Evolutionary conservation across 1,139 yeast species (phyloP).

Genomic region (Saccharomyces hybrid): DNA sequence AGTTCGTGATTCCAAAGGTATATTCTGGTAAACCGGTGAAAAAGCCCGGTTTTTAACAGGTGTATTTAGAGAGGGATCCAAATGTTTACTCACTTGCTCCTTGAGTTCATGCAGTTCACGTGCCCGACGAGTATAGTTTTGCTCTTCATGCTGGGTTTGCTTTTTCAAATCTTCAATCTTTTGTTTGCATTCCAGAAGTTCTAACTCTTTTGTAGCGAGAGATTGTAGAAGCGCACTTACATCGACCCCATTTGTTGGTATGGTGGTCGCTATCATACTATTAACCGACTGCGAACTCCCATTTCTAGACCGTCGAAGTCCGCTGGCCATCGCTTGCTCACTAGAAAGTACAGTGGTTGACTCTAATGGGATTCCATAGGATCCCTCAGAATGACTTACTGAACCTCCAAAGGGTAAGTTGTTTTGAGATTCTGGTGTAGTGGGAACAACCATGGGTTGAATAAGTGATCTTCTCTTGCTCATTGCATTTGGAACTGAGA

Average conservation of each 20-base stretch:
- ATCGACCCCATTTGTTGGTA: constrained; percentile 8
- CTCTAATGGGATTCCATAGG: not conserved
- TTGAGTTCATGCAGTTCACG: constrained; percentile 26
- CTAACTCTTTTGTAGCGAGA: constrained; percentile 30
- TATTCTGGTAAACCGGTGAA: not conserved
- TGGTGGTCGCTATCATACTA: not conserved
- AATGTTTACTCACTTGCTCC: constrained; percentile 18
- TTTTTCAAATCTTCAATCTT: constrained; percentile 29
- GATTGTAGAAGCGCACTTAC: constrained; percentile 17
- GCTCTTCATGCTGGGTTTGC: constrained; percentile 22
- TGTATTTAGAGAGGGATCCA: constrained; percentile 1
- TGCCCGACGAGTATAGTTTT: constrained; percentile 17
- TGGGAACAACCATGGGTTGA: constrained; percentile 27
- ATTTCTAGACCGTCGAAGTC: constrained; percentile 7
- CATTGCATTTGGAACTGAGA: constrained; percentile 4
- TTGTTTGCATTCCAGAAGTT: constrained; percentile 29
- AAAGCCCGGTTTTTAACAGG: not conserved
- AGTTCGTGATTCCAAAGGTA: not conserved
- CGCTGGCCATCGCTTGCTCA: not conserved
- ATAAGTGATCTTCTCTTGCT: constrained; percentile 27
- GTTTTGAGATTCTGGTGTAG: constrained; percentile 12
- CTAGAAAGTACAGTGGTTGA: not conserved
- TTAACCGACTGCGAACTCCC: constrained; percentile 5
- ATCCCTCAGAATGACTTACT: not conserved
- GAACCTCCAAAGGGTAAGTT: not conserved